A percentile compares a stretch with the other conserved stretches of the same genome.
Conservation (phyloP, 805 yeast species). For the Hanseniaspora mollemarum region DNA sequence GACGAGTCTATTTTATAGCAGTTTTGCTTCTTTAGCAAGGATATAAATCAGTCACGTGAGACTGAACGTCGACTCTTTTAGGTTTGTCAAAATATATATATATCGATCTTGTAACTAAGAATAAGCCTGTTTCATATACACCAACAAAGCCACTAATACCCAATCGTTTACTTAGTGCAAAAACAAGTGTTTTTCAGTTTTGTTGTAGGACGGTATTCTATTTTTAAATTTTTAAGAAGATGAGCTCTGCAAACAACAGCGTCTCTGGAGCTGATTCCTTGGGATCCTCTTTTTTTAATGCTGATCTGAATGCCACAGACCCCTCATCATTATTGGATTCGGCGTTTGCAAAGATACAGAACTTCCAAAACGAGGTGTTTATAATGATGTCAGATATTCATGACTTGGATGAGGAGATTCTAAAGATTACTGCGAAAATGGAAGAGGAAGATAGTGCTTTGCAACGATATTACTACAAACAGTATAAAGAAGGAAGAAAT, state of each 20-base stretch:
- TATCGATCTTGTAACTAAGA: no score
- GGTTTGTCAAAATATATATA: no score
- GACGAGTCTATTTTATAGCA: background rate
- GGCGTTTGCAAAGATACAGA: slow-evolving; percentile 60
- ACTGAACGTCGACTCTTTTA: no score
- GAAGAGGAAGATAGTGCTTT: slow-evolving; percentile 11
- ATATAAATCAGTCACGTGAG: background rate
- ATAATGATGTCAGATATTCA: slow-evolving; percentile 70
- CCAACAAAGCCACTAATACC: background rate
- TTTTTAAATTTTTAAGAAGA: no score
- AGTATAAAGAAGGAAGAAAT: slow-evolving; percentile 11
- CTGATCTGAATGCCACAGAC: slow-evolving; percentile 44
- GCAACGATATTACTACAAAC: slow-evolving; percentile 14
- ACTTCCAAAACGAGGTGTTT: slow-evolving; percentile 77
- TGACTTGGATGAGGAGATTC: slow-evolving; percentile 41
- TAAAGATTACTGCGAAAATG: slow-evolving; percentile 16
- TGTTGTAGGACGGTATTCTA: background rate
- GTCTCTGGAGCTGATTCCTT: background rate
- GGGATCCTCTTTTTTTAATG: slow-evolving; percentile 4
- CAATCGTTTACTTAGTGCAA: no score
- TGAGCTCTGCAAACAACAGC: background rate
- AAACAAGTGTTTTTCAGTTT: no score
- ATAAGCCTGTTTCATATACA: background rate
- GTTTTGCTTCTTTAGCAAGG: background rate
- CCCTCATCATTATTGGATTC: slow-evolving; percentile 76